phyloP scores from a whole-genome alignment of 176 grass and related monocot species.

The Oryza glumipatula region DNA sequence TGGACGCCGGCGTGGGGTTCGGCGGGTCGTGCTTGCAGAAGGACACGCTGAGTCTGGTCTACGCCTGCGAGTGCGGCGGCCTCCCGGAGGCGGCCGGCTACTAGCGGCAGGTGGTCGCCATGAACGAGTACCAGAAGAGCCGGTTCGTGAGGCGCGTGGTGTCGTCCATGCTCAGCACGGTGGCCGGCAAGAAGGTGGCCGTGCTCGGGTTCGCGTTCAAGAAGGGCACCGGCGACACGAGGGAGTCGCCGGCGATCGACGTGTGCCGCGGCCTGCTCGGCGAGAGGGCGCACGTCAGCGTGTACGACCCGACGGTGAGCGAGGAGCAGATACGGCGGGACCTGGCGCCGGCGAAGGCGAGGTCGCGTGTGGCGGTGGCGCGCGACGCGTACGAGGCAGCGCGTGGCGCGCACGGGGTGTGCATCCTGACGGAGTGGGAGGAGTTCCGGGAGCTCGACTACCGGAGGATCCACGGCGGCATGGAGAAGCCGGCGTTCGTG shows the following conservation, averaged over 20 bases:
- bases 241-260: conserved; percentile 62
- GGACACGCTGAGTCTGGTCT: conserved; percentile 58
- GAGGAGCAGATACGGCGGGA: conserved; percentile 55
- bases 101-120: conserved; percentile 62
- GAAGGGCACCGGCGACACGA: conserved; percentile 61
- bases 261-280: conserved; percentile 62
- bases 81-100: conserved; percentile 54
- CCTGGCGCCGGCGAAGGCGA: conserved; percentile 3
- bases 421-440: conserved; percentile 60
- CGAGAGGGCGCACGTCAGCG: conserved; percentile 46
- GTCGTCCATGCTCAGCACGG: conserved; percentile 63
- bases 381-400: background rate
- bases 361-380: conserved; percentile 29
- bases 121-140: conserved; percentile 66
- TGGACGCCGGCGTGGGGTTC: conserved; percentile 50
- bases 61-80: conserved; percentile 27
- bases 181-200: conserved; percentile 56
- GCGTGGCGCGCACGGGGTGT: conserved; percentile 45
- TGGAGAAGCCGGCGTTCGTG: conserved; percentile 57
- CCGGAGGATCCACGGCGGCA: conserved; percentile 39
- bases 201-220: conserved; percentile 66
- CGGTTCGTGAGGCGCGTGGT: conserved; percentile 59
- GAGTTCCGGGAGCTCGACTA: conserved; percentile 63
- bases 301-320: conserved; percentile 51
- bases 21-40: conserved; percentile 12